Evolutionary conservation across 2,329 filamentous ascomycete genomes (phyloP).

Genomic region (Fusarium burgessii): DNA sequence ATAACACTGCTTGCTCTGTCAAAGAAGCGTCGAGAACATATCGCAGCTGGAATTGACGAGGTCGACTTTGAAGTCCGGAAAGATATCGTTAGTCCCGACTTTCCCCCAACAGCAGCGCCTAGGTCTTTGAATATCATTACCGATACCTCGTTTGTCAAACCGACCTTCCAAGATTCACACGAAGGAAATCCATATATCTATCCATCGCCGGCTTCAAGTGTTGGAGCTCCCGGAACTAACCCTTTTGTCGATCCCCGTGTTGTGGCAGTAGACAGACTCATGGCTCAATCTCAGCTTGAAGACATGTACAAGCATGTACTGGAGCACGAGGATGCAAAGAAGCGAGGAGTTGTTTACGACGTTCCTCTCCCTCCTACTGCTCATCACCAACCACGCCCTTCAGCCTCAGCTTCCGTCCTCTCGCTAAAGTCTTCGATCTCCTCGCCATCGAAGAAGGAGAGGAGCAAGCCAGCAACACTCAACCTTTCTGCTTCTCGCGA

Average conservation of each 20-base stretch:
- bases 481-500: conserved; percentile 59
- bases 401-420: conserved; percentile 35
- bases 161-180: conserved; percentile 62
- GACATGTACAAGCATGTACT: conserved; percentile 92
- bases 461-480: conserved; percentile 62
- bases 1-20: conserved; percentile 71
- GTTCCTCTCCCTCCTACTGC: conserved; percentile 52
- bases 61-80: conserved; percentile 55
- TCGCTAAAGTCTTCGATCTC: conserved; percentile 47
- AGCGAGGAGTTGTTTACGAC: conserved; percentile 64
- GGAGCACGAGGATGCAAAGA: conserved; percentile 82
- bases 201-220: conserved; percentile 61
- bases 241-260: conserved; percentile 81
- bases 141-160: conserved; percentile 48
- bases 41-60: conserved; percentile 65
- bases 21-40: conserved; percentile 65
- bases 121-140: conserved; percentile 36
- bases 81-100: conserved; percentile 41
- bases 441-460: conserved; percentile 59
- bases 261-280: conserved; percentile 78
- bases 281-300: conserved; percentile 86
- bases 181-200: conserved; percentile 57
- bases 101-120: conserved; percentile 33
- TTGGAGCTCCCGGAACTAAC: conserved; percentile 68
- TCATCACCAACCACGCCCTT: conserved; percentile 37